Evolutionary conservation across 331 rosid genomes (phyloP).

Genomic region (Arachis monticola): DNA sequence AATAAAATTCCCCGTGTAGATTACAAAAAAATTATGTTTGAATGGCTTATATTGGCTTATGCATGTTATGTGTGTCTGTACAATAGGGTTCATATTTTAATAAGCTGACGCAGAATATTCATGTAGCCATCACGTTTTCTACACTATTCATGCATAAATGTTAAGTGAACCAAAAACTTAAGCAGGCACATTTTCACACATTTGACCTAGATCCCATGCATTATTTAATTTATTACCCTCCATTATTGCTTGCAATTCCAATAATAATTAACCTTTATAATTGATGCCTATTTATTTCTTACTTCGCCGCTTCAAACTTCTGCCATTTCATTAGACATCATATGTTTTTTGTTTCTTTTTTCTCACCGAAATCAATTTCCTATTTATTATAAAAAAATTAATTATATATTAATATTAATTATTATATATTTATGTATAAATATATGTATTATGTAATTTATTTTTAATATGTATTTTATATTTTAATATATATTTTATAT

Average conservation of each 20-base stretch:
- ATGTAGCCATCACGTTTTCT: conserved; percentile 23
- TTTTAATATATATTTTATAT: neutral
- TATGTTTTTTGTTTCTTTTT: no score
- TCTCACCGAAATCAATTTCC: no score
- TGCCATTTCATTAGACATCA: no score
- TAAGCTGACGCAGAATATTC: conserved; percentile 23
- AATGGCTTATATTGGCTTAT: neutral
- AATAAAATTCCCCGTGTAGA: neutral
- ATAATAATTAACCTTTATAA: neutral
- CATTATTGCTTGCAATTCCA: neutral
- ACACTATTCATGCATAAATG: conserved; percentile 25
- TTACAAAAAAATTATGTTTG: neutral
- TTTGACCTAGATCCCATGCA: neutral
- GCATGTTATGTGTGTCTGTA: conserved; percentile 7
- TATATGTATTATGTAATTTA: no score
- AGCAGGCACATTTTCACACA: neutral
- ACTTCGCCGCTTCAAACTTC: no score
- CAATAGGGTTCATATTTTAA: conserved; percentile 37
- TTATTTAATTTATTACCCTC: neutral
- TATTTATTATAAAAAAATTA: no score
- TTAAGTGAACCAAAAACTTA: conserved; percentile 26
- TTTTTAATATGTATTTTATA: no score
- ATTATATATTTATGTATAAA: no score
- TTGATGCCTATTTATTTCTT: neutral
- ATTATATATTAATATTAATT: no score